phyloP scores from a whole-genome alignment of 345 rosid species.

The Brassica cretica region DNA sequence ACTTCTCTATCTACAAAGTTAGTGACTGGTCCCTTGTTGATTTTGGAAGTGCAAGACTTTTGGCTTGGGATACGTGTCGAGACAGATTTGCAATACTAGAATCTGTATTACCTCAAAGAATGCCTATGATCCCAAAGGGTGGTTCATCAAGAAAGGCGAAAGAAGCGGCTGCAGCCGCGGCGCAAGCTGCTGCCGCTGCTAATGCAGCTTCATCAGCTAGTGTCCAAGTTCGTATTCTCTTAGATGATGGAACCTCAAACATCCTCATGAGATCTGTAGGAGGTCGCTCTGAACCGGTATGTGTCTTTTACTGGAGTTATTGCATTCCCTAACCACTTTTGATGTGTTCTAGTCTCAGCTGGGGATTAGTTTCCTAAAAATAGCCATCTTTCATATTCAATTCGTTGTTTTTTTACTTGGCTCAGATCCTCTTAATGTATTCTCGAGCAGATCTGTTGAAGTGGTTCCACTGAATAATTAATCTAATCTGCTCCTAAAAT shows the following conservation, averaged over 20 bases:
- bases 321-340: slow-evolving; percentile 13
- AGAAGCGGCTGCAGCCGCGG: slow-evolving; percentile 98
- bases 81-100: slow-evolving; percentile 96
- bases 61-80: slow-evolving; percentile 95
- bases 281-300: slow-evolving; percentile 91
- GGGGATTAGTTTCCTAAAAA: not conserved
- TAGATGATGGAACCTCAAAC: slow-evolving; percentile 99
- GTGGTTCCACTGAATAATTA: slow-evolving; percentile 11
- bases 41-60: slow-evolving; percentile 93
- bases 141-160: slow-evolving; percentile 88
- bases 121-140: slow-evolving; percentile 86
- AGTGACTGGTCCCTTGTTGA: slow-evolving; percentile 97
- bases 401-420: not conserved
- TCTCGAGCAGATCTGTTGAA: not conserved
- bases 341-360: slow-evolving; percentile 10
- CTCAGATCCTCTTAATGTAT: not conserved
- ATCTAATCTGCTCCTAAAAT: slow-evolving; percentile 14
- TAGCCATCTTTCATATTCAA: not conserved
- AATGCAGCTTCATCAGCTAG: slow-evolving; percentile 85
- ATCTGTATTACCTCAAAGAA: slow-evolving; percentile 74
- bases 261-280: slow-evolving; percentile 93
- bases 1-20: slow-evolving; percentile 92
- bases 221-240: slow-evolving; percentile 98
- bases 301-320: slow-evolving; percentile 28
- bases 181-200: slow-evolving; percentile 97